Base-by-base conservation (phyloP, 2,329 filamentous ascomycete genomes). In the Pseudocercospora musae region DNA sequence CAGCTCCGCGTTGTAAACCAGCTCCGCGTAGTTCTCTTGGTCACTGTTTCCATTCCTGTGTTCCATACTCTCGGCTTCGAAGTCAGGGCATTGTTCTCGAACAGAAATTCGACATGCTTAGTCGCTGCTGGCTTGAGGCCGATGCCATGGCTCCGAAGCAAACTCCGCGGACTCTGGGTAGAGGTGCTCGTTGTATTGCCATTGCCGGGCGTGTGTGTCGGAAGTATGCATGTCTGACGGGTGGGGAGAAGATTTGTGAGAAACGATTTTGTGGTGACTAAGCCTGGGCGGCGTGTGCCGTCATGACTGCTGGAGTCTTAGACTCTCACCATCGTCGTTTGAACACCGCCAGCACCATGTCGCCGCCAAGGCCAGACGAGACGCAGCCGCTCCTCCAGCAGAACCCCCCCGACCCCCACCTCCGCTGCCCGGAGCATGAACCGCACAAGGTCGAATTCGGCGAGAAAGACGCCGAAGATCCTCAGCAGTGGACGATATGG, bases 101-200 rank as follows among this genome's bases (percentile, higher is more conserved):
- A 71, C 6, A 58, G 42, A 62, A 71, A 67, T 60, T 57, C 37
- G 13, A 90, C 81, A 63, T 78, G 79, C 10, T 86, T 79, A 0
- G 81, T 86, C 0, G 79, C 78, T 15, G 81, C 77, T 0, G 84
- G 87, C 44, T 74, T 70, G 10, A 91, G 59, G 59, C 85, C 89
- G 74, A 88, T 86, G 1, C 90, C 89, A n/a, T n/a, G n/a, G n/a
- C n/a, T n/a, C n/a, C n/a, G n/a, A n/a, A n/a, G n/a, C n/a, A 70
- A 18, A 46, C 46, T 59, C 62, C 63, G 66, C 4, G 65, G 65
- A 40, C 67, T 66, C 42, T 62, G 57, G 11, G 62, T 57, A 8
- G 60, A 64, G 15, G 63, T 64, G 20, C 57, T 53, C 9, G 68
- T 70, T 4, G 62, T 68, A 52, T 67, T 65, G 4, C 66, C 65